Evolutionary conservation across 2,329 filamentous ascomycete species (phyloP).

Genomic region (Phyllosticta citriasiana): DNA sequence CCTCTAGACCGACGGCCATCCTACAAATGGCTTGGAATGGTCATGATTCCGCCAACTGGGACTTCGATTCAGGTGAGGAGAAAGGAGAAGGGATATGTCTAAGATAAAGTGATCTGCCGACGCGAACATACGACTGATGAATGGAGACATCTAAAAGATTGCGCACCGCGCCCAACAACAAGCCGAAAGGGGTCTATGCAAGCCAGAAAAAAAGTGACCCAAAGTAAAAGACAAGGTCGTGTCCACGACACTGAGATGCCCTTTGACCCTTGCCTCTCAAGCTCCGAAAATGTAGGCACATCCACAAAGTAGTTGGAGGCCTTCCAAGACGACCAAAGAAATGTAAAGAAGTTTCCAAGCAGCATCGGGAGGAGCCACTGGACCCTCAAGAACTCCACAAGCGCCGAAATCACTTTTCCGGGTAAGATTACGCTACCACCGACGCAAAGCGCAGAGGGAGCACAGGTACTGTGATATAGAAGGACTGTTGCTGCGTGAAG

Average conservation of each 20-base stretch:
- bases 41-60: neutral
- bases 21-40: conserved; percentile 7
- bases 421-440: no score
- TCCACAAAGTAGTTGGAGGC: no score
- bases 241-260: no score
- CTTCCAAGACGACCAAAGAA: no score
- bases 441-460: no score
- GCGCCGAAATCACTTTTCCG: neutral
- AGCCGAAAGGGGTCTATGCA: no score
- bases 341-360: neutral
- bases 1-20: conserved; percentile 7
- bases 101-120: neutral
- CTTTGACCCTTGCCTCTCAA: no score
- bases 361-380: neutral
- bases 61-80: neutral
- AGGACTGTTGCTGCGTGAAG: neutral
- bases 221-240: no score
- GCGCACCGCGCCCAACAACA: no score
- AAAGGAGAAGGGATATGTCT: neutral
- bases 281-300: no score
- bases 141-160: no score
- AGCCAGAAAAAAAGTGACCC: no score
- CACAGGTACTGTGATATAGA: neutral
- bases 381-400: neutral
- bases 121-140: neutral